Conservation (phyloP, 116 monocot genomes). For the Phalaenopsis hybrid region DNA sequence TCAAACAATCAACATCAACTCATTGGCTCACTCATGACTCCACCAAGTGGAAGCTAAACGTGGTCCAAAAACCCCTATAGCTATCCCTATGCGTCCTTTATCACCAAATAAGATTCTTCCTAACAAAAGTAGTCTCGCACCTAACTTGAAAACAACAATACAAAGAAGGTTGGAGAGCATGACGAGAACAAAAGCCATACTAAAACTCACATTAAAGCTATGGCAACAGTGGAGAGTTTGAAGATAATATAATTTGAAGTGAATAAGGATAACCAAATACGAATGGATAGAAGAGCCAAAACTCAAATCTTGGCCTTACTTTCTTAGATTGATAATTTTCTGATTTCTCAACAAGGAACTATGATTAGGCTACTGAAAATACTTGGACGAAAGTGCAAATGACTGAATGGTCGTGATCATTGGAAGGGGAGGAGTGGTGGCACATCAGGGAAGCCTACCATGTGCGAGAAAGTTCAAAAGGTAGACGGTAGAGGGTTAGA, state of each 20-base stretch:
- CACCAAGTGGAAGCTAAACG: too few species aligned
- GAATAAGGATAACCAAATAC: background rate
- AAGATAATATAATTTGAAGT: too few species aligned
- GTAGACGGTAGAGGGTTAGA: background rate
- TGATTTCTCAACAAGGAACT: background rate
- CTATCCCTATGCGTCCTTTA: too few species aligned
- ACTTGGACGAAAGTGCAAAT: background rate
- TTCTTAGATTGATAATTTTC: background rate
- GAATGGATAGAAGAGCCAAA: background rate
- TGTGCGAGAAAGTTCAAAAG: background rate
- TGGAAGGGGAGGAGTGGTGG: background rate
- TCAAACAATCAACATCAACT: conserved; percentile 1
- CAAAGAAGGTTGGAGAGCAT: too few species aligned
- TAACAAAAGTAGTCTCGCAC: too few species aligned
- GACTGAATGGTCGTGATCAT: background rate
- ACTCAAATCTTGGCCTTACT: background rate
- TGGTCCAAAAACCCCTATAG: too few species aligned
- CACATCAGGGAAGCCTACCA: conserved; percentile 1
- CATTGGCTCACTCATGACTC: background rate
- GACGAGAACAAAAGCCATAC: too few species aligned
- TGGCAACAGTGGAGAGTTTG: too few species aligned
- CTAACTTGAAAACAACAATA: too few species aligned
- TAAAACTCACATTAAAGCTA: too few species aligned
- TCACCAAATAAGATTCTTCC: too few species aligned
- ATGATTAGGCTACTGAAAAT: background rate